Evolutionary conservation across 2,329 filamentous ascomycete species (phyloP).

Genomic region (Nemania serpens): DNA sequence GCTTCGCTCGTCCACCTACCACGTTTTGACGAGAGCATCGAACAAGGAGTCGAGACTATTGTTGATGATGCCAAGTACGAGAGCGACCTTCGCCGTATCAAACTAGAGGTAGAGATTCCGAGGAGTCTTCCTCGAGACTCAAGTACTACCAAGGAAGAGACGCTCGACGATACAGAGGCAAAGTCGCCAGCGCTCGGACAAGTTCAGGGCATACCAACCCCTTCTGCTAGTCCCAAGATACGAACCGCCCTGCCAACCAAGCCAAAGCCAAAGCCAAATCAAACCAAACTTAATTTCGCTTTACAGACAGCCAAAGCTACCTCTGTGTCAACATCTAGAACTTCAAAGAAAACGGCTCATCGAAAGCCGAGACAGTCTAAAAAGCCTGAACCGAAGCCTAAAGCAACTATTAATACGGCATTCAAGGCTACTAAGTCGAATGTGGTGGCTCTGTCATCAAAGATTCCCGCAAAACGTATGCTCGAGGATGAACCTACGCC

Average conservation of each 20-base stretch:
- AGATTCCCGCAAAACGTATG: conserved; percentile 37
- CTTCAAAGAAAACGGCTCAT: conserved; percentile 40
- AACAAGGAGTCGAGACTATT: conserved; percentile 54
- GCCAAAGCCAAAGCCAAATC: conserved; percentile 51
- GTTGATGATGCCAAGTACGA: conserved; percentile 51
- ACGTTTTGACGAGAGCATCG: conserved; percentile 60
- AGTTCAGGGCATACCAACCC: conserved; percentile 60
- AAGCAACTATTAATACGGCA: conserved; percentile 37
- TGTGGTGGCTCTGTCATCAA: conserved; percentile 23
- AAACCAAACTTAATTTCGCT: conserved; percentile 56
- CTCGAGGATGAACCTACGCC: conserved; percentile 28
- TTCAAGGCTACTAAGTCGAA: conserved; percentile 39
- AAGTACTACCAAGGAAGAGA: conserved; percentile 32
- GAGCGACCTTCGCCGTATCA: conserved; percentile 45
- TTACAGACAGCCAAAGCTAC: conserved; percentile 33
- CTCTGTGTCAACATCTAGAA: conserved; percentile 40
- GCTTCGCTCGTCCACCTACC: conserved; percentile 71
- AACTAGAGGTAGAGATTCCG: conserved; percentile 51
- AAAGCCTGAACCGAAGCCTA: conserved; percentile 49
- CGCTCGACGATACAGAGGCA: conserved; percentile 38
- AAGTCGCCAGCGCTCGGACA: conserved; percentile 50
- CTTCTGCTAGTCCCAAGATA: conserved; percentile 59
- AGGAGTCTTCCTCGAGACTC: conserved; percentile 31
- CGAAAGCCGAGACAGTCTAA: conserved; percentile 48
- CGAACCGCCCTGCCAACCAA: conserved; percentile 48